These are phyloP conservation scores for Pichia phayaonensis DNA, from an alignment of 805 yeast genomes.

Conservation along the genomic window DNA sequence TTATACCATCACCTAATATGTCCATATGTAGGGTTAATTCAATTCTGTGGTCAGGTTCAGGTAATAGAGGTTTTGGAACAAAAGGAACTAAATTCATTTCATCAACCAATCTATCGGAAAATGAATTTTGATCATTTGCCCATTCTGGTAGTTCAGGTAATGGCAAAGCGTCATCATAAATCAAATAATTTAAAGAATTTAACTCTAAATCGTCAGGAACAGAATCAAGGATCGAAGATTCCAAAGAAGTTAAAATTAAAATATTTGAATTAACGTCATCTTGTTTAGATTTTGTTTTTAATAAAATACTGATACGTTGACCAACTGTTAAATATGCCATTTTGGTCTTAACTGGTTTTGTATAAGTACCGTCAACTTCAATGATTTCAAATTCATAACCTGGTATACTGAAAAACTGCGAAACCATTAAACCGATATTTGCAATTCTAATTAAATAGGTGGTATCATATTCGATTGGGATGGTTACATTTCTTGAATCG, in stretches of 20 bases:
- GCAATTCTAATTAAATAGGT: conserved; percentile 59
- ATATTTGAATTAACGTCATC: conserved; percentile 37
- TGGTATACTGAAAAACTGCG: conserved; percentile 62
- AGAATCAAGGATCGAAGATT: conserved; percentile 60
- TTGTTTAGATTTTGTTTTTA: conserved; percentile 40
- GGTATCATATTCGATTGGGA: conserved; percentile 48
- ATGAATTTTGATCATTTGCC: conserved; percentile 20
- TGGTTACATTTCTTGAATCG: conserved; percentile 51
- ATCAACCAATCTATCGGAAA: conserved; percentile 30
- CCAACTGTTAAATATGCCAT: conserved; percentile 66
- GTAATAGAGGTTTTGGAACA: conserved; percentile 33
- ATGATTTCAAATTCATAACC: conserved; percentile 66
- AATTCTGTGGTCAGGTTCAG: conserved; percentile 56
- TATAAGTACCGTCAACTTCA: conserved; percentile 68
- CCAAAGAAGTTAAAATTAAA: conserved; percentile 55
- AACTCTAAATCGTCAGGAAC: conserved; percentile 52
- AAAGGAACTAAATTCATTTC: conserved; percentile 41
- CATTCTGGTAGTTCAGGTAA: conserved; percentile 13
- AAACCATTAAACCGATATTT: conserved; percentile 65
- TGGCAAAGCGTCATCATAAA: conserved; percentile 36
- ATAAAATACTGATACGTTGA: conserved; percentile 68
- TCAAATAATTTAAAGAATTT: conserved; percentile 47
- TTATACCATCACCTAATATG: conserved; percentile 65
- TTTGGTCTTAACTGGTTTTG: conserved; percentile 48
- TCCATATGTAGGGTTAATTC: conserved; percentile 56